Base-by-base conservation (phyloP, 345 rosid genomes). In the Gossypium bickii region DNA sequence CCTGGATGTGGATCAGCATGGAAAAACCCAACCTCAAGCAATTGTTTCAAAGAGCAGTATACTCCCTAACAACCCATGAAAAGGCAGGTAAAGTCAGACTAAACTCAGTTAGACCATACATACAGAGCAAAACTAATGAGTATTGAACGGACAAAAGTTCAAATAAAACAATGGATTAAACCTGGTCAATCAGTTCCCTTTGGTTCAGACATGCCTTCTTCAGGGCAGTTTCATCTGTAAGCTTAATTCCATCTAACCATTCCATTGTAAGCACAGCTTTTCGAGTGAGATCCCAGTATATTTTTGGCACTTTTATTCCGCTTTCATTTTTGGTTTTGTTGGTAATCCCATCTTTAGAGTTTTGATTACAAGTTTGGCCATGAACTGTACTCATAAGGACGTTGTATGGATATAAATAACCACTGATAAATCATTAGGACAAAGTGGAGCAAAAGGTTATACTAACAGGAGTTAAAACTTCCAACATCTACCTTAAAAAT, bases 1-100 rank as follows among this genome's bases (percentile, higher is more conserved):
- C 99, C 99, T 73, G 99, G 99, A 83, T 95, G 98, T 12, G 98
- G 98, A 82, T 95, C 99, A 51, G 99, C 99, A 82, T 95, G 99
- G 82, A 95, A 95, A 85, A 89, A 95, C 70, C 99, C 99, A 57
- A 87, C 90, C 85, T 95, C 98, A 74, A 95, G 98, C 82, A 95
- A 83, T 78, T 95, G 99, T 84, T 89, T 91, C 79, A 91, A 83
- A 43, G 99, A 95, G 88, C 98, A 90, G 76, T 89, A 90, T 75
- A 95, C 79, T 53, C 98, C 99, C 98, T 93, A 78, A 48, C 45
- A 82, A 71, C 70, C 72, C 76, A 62, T 70, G 3, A 16, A 72
- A 24, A 73, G 69, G 41, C 11, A 13, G 64, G 61, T 45, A 9
- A 72, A 44, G 70, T 63, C 34, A 67, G 9, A 56, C 49, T 56